Base-by-base conservation (phyloP, 108 stramenopile species). In the Skeletonema menzelii region DNA sequence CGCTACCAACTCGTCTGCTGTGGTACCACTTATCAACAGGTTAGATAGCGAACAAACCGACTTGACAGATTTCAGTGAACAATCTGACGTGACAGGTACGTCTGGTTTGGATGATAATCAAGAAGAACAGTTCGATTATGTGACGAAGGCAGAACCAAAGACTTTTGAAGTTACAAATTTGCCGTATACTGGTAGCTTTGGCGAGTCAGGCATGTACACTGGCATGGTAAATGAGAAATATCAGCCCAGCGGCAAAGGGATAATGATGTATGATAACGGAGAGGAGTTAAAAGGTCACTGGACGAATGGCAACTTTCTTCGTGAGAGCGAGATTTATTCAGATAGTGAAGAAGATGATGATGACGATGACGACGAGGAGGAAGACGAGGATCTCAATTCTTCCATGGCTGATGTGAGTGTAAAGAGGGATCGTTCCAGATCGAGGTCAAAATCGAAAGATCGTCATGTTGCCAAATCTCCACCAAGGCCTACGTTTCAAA, bases 201-300 rank as follows among this genome's bases (percentile, higher is more conserved):
- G 79, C 22, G 81, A 82, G 42, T 73, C 76, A 8, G 81, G 81
- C 13, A 66, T 72, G 60, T 82, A 82, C 40, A 82, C 76, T 42
- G 81, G 81, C n/a, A 40, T 53, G 8, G 81, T 77, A 15, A 77
- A 73, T 57, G 76, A 82, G 27, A 57, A 82, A 42, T 77, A 77
- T 27, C 56, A 82, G 47, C 81, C 81, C 10, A 70, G 72, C 28
- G 81, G 81, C 28, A 66, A 65, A 62, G 81, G 81, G 40, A 77
- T 59, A 17, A 77, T 82, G 76, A 30, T 73, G 38, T 82, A 72
- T 55, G 72, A 77, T 47, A 72, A 67, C 56, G 81, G 81, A 34
- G 70, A 62, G 13, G 49, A 66, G 11, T 76, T 44, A 5, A 72
- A 78, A 63, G 81, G 81, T 19, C 60, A 77, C 31, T 82, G 81